A percentile compares a stretch with the other conserved stretches of the same genome.
Conservation (phyloP, 192 early-diverging fungal genomes). For the Gamsiella multidivaricata region DNA sequence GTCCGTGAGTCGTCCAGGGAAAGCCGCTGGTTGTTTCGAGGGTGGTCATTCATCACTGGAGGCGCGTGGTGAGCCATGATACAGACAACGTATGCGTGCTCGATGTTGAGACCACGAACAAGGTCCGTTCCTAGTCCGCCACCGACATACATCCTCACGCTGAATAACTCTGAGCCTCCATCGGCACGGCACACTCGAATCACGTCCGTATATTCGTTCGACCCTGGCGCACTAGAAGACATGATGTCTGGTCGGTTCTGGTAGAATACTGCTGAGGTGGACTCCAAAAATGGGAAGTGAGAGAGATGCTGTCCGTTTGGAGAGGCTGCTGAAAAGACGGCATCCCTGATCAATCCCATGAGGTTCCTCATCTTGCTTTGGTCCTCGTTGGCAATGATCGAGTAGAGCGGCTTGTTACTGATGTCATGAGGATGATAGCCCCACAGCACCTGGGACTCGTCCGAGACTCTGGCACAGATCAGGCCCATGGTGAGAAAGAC, state of each 20-base stretch:
- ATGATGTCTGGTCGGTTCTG: constrained; percentile 51
- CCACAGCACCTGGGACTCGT: constrained; percentile 60
- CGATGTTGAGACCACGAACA: constrained; percentile 47
- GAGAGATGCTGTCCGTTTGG: constrained; percentile 22
- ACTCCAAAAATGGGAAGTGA: constrained; percentile 32
- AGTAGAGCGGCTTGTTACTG: constrained; percentile 62
- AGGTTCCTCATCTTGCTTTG: constrained; percentile 53
- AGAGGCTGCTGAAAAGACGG: constrained; percentile 32
- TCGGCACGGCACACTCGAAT: constrained; percentile 57
- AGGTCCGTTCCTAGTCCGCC: constrained; percentile 69
- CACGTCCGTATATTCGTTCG: constrained; percentile 60
- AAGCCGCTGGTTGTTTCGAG: constrained; percentile 11
- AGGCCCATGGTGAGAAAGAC: constrained; percentile 64
- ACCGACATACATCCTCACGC: constrained; percentile 64
- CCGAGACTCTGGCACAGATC: constrained; percentile 64
- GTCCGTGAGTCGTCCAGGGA: constrained; percentile 28
- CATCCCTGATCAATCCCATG: constrained; percentile 54
- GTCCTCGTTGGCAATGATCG: constrained; percentile 59
- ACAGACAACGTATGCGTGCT: constrained; percentile 65
- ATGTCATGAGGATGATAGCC: constrained; percentile 69
- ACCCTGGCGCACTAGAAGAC: constrained; percentile 49
- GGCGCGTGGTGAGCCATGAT: constrained; percentile 45
- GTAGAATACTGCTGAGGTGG: constrained; percentile 45
- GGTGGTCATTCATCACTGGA: constrained; percentile 12
- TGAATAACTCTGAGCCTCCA: constrained; percentile 59